Conservation (phyloP, 2,329 filamentous ascomycete genomes). For the Fusarium citri region DNA sequence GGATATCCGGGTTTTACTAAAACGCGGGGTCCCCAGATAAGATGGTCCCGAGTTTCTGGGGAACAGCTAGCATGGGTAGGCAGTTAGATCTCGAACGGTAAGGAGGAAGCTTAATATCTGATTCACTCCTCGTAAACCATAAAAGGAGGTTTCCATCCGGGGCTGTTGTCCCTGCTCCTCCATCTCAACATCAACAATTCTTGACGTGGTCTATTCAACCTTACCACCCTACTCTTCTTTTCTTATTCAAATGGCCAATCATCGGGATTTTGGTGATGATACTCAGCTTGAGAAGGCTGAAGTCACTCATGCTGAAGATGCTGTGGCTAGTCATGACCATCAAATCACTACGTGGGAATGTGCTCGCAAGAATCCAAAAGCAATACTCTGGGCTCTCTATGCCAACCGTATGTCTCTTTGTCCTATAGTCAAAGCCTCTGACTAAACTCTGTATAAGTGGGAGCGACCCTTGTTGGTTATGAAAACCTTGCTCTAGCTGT, state of each 20-base stretch:
- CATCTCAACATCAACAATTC: too few relatives aligned
- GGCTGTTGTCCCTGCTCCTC: too few relatives aligned
- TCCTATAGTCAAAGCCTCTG: too few relatives aligned
- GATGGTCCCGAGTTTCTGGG: too few relatives aligned
- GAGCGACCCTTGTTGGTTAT: constrained; percentile 4
- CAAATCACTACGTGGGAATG: constrained; percentile 1
- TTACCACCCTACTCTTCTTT: too few relatives aligned
- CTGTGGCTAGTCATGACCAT: neutral
- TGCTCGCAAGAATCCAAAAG: constrained; percentile 14
- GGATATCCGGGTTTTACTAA: neutral
- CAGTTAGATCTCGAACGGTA: too few relatives aligned
- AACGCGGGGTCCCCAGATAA: too few relatives aligned
- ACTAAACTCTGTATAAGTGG: neutral
- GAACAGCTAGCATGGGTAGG: too few relatives aligned
- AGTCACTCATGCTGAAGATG: neutral
- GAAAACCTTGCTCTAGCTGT: constrained; percentile 12
- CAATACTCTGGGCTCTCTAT: neutral
- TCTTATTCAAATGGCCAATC: neutral
- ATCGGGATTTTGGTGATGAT: neutral
- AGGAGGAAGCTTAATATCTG: too few relatives aligned
- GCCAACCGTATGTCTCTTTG: neutral
- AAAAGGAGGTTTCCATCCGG: too few relatives aligned
- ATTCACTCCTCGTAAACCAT: too few relatives aligned
- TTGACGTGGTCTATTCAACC: too few relatives aligned
- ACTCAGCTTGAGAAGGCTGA: constrained; percentile 7